Percentiles rank a stretch among this genome's conserved stretches.
These are phyloP conservation scores for Hippophae gyantsensis DNA, from an alignment of 306 rosid species.

Conservation along the genomic window DNA sequence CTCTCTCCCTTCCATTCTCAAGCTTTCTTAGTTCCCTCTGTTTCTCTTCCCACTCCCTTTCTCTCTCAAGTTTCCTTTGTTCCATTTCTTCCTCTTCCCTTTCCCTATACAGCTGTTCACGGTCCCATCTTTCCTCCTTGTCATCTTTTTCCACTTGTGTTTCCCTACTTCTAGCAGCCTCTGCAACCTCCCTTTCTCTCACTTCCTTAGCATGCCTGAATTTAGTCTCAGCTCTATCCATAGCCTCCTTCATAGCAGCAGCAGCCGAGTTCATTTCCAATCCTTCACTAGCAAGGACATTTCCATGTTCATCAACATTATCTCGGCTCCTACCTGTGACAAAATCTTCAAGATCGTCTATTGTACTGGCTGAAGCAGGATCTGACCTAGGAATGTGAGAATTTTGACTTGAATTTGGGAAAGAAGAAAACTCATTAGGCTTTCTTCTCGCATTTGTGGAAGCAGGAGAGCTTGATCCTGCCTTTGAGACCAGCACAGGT, in stretches of 20 bases:
- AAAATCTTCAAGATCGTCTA: constrained; percentile 75
- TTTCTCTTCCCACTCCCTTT: constrained; percentile 63
- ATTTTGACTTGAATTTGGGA: constrained; percentile 41
- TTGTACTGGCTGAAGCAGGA: constrained; percentile 31
- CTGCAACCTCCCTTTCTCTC: constrained; percentile 78
- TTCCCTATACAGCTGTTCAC: constrained; percentile 55
- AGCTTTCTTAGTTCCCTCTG: constrained; percentile 62
- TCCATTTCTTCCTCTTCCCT: constrained; percentile 55
- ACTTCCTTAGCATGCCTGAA: constrained; percentile 89
- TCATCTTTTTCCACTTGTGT: constrained; percentile 65
- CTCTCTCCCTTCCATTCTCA: constrained; percentile 45
- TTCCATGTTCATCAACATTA: constrained; percentile 43
- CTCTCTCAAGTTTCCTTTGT: constrained; percentile 37
- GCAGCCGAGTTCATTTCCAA: constrained; percentile 83
- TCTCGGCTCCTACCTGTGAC: constrained; percentile 44
- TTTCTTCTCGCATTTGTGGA: constrained; percentile 49
- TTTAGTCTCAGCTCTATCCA: constrained; percentile 95
- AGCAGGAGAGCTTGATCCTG: constrained; percentile 35
- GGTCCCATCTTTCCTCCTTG: constrained; percentile 55
- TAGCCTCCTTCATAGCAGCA: constrained; percentile 96
- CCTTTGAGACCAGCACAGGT: constrained; percentile 57
- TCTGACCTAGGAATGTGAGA: constrained; percentile 45
- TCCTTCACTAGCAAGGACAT: constrained; percentile 63
- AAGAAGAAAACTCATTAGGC: constrained; percentile 48
- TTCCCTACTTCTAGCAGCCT: constrained; percentile 65